These are phyloP conservation scores for Delphinella strobiligena DNA, from an alignment of 2,329 filamentous ascomycete genomes.

Conservation along the genomic window DNA sequence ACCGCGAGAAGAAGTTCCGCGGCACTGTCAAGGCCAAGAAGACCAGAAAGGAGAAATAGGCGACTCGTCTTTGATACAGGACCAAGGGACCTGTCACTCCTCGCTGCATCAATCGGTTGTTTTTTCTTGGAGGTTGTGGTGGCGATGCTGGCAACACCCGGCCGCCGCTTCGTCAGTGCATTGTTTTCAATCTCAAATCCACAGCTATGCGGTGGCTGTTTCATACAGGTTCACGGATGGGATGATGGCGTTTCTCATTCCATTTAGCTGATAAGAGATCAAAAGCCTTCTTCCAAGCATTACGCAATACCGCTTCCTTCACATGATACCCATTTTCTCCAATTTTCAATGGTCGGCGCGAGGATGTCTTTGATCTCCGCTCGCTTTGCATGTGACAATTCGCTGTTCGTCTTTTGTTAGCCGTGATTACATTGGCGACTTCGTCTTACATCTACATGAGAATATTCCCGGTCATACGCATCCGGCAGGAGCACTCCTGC, in stretches of 20 bases:
- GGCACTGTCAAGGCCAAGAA: slow-evolving; percentile 91
- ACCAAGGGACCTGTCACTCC: slow-evolving; percentile 1
- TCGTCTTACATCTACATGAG: no score
- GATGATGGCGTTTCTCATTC: slow-evolving; percentile 1
- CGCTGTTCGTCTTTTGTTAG: no score
- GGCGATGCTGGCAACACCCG: neutral
- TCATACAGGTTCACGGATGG: neutral
- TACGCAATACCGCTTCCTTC: neutral
- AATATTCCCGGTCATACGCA: no score
- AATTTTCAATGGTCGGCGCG: no score
- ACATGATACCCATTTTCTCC: neutral
- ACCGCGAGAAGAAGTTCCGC: slow-evolving; percentile 96
- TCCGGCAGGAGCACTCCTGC: no score
- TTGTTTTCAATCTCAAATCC: slow-evolving; percentile 4
- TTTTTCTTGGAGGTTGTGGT: slow-evolving; percentile 1
- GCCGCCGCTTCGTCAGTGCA: neutral
- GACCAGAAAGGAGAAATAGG: slow-evolving; percentile 57
- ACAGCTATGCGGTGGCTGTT: neutral
- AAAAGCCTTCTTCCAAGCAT: neutral
- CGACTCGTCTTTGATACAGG: slow-evolving; percentile 11
- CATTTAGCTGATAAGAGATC: neutral
- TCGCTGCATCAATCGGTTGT: neutral
- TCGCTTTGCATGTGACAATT: no score
- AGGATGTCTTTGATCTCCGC: no score
- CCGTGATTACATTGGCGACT: no score